Evolutionary conservation across 179 eudicot genomes (phyloP).

Genomic region (Pouteria campechiana): DNA sequence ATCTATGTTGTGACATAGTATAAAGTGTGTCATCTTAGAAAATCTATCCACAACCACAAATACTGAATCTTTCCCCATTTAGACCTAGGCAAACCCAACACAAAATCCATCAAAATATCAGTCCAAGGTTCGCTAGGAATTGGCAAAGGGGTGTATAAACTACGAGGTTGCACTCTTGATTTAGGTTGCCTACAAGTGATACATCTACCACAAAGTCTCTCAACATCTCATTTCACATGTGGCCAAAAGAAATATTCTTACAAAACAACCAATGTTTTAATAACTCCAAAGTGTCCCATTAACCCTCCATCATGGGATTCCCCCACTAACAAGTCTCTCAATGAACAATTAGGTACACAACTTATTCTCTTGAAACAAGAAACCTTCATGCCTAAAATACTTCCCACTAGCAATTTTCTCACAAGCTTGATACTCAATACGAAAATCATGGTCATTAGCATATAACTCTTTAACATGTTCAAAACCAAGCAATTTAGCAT

Average conservation of each 20-base stretch:
- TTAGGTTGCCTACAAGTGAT: constrained; percentile 1
- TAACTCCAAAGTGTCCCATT: constrained; percentile 4
- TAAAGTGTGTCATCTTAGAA: constrained; percentile 7
- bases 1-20: background rate
- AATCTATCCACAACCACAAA: constrained; percentile 5
- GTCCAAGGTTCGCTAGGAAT: constrained; percentile 5
- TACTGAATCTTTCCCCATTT: background rate
- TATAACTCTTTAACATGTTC: constrained; percentile 5
- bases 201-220: background rate
- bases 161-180: background rate
- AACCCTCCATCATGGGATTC: constrained; percentile 7
- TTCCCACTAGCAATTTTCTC: background rate
- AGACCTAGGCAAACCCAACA: constrained; percentile 10
- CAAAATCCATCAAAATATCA: constrained; percentile 11
- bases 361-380: background rate
- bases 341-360: constrained; percentile 1
- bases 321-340: constrained; percentile 1
- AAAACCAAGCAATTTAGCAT: constrained; percentile 2
- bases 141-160: constrained; percentile 5
- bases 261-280: background rate
- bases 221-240: constrained; percentile 1
- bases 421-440: background rate
- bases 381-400: constrained; percentile 2
- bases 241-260: constrained; percentile 3
- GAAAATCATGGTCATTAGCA: background rate